These are phyloP conservation scores for Neophaeococcomyces aloes DNA, from an alignment of 2,329 filamentous ascomycete genomes.

Conservation along the genomic window DNA sequence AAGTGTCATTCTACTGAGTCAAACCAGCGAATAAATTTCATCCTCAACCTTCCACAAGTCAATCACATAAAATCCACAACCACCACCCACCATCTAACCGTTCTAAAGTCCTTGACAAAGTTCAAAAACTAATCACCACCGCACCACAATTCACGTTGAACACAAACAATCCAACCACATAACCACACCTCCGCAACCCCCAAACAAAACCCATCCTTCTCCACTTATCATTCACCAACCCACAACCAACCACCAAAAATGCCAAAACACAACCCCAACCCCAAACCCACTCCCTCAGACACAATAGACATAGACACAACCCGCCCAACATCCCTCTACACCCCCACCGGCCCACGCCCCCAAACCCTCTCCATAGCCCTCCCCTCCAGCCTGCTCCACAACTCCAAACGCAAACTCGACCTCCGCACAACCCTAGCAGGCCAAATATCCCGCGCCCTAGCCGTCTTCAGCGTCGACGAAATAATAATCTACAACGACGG, in stretches of 20 bases:
- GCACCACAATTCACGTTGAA: no score
- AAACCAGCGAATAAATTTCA: no score
- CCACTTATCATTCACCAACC: no score
- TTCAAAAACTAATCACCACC: no score
- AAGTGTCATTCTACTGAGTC: no score
- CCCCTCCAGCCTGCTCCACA: constrained; percentile 62
- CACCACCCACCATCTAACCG: no score
- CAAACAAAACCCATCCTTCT: no score
- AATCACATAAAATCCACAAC: no score
- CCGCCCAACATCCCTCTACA: constrained; percentile 60
- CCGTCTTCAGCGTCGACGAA: constrained; percentile 77
- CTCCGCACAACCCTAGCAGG: constrained; percentile 63
- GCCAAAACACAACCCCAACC: neutral
- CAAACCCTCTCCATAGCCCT: constrained; percentile 71
- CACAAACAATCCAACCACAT: no score
- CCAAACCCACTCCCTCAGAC: neutral
- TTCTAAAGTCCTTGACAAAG: no score
- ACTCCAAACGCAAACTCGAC: constrained; percentile 56
- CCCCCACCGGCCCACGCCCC: constrained; percentile 51
- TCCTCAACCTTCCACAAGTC: no score
- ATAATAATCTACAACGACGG: constrained; percentile 70
- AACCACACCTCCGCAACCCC: neutral
- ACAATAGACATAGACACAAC: constrained; percentile 42
- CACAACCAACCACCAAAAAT: neutral
- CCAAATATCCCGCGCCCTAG: constrained; percentile 67